Conservation (phyloP, 23 red algal genomes). For the Gracilaria caudata region DNA sequence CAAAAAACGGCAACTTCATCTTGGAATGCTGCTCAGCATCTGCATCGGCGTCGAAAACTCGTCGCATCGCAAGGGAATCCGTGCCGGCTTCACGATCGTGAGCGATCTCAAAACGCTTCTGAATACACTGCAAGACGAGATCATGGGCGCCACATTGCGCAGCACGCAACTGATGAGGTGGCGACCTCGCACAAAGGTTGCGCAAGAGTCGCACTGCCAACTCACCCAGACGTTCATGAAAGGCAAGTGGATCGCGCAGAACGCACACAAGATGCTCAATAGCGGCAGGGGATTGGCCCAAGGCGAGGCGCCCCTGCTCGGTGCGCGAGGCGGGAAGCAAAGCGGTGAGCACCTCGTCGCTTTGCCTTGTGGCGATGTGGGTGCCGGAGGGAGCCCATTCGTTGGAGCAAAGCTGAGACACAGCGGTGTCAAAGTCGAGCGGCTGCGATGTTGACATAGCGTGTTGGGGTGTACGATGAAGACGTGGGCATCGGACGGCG, state of each 20-base stretch:
- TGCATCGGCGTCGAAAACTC: not conserved
- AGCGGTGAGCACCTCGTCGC: constrained; percentile 41
- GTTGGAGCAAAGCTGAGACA: constrained; percentile 57
- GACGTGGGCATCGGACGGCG: not conserved
- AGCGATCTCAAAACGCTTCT: constrained; percentile 6
- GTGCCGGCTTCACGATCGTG: not conserved
- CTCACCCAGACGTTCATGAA: constrained; percentile 53
- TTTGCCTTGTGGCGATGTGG: constrained; percentile 58
- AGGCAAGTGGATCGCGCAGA: constrained; percentile 52
- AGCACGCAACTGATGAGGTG: constrained; percentile 34
- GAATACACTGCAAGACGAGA: constrained; percentile 43
- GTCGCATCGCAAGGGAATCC: not conserved
- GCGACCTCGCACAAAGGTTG: constrained; percentile 49
- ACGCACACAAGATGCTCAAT: constrained; percentile 57
- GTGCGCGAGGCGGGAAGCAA: constrained; percentile 65
- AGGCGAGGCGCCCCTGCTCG: constrained; percentile 16
- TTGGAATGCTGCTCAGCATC: constrained; percentile 3
- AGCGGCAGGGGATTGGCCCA: constrained; percentile 36
- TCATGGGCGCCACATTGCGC: constrained; percentile 50
- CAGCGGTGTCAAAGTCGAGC: constrained; percentile 55
- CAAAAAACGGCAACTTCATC: constrained; percentile 69
- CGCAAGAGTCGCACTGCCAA: constrained; percentile 54
- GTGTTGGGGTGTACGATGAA: not conserved
- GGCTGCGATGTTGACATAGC: constrained; percentile 31
- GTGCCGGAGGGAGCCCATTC: constrained; percentile 58